These are phyloP conservation scores for Volutella citrinella DNA, from an alignment of 2,329 filamentous ascomycete genomes.

Conservation along the genomic window DNA sequence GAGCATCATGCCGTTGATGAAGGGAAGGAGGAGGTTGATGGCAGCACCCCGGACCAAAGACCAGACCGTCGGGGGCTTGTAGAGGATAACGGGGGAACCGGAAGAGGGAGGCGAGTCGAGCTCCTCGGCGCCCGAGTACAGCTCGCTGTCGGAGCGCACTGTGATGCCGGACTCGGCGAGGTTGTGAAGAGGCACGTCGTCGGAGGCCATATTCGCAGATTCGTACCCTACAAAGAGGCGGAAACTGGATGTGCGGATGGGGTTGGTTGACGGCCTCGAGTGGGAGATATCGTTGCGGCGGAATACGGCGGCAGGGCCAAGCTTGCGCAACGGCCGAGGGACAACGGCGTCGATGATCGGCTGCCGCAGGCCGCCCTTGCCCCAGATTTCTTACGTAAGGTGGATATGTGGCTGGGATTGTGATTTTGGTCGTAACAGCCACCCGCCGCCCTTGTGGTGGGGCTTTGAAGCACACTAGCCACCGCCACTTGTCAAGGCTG, in stretches of 20 bases:
- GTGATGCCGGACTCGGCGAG: conserved; percentile 73
- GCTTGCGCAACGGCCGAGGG: conserved; percentile 11
- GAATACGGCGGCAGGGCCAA: too few relatives aligned
- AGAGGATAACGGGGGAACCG: conserved; percentile 73
- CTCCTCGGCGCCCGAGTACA: conserved; percentile 68
- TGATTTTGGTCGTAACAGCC: too few relatives aligned
- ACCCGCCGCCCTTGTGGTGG: conserved; percentile 30
- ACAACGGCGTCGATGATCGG: too few relatives aligned
- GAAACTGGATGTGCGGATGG: too few relatives aligned
- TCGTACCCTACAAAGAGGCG: background rate
- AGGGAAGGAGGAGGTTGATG: conserved; percentile 93
- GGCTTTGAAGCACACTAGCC: conserved; percentile 18
- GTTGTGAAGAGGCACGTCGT: conserved; percentile 48
- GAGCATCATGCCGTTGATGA: conserved; percentile 97
- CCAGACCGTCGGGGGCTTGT: conserved; percentile 86
- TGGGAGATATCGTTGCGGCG: too few relatives aligned
- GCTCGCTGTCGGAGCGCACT: conserved; percentile 79
- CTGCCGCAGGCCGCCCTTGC: conserved; percentile 10
- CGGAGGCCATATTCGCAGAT: conserved; percentile 47
- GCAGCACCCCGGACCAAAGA: conserved; percentile 80
- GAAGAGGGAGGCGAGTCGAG: conserved; percentile 61
- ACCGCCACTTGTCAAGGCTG: conserved; percentile 11
- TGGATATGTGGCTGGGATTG: too few relatives aligned
- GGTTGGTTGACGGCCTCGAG: too few relatives aligned
- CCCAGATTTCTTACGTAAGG: conserved; percentile 25